These are phyloP conservation scores for Pichia sporocuriosa DNA, from an alignment of 805 yeast species.

Conservation along the genomic window DNA sequence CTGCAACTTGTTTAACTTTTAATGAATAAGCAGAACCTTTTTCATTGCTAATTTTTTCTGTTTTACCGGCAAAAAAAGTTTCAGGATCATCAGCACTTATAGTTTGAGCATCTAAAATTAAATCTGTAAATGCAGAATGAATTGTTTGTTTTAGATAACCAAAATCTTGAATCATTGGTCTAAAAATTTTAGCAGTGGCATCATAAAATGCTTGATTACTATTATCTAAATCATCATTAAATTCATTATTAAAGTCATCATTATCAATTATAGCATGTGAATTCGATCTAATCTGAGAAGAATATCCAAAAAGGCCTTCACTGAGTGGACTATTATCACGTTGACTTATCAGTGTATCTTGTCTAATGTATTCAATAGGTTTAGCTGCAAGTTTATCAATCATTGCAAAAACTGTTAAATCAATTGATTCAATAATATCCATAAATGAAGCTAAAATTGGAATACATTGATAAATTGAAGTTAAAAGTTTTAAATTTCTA, in stretches of 20 bases:
- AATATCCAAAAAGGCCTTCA: too few species aligned
- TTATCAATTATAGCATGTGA: background rate
- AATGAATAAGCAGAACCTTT: too few species aligned
- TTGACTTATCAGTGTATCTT: constrained; percentile 14
- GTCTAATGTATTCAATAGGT: constrained; percentile 13
- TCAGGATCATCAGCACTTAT: constrained; percentile 71
- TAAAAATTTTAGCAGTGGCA: constrained; percentile 26
- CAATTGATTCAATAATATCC: constrained; percentile 53
- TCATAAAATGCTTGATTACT: constrained; percentile 25
- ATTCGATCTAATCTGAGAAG: too few species aligned
- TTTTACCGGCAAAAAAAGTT: constrained; percentile 37
- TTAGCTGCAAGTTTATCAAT: constrained; percentile 23
- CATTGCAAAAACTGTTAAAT: constrained; percentile 45
- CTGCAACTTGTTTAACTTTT: constrained; percentile 40
- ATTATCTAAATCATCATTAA: constrained; percentile 14
- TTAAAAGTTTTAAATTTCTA: constrained; percentile 47
- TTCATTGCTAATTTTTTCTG: constrained; percentile 31
- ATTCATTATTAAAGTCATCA: constrained; percentile 10
- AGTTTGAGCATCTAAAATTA: constrained; percentile 63
- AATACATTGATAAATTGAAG: constrained; percentile 47
- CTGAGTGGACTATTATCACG: too few species aligned
- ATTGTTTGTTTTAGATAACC: constrained; percentile 66
- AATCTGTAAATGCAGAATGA: constrained; percentile 51
- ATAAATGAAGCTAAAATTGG: constrained; percentile 42
- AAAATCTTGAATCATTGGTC: constrained; percentile 60